Evolutionary conservation across 2,329 filamentous ascomycete species (phyloP).

Genomic region (Fonsecaea pedrosoi): DNA sequence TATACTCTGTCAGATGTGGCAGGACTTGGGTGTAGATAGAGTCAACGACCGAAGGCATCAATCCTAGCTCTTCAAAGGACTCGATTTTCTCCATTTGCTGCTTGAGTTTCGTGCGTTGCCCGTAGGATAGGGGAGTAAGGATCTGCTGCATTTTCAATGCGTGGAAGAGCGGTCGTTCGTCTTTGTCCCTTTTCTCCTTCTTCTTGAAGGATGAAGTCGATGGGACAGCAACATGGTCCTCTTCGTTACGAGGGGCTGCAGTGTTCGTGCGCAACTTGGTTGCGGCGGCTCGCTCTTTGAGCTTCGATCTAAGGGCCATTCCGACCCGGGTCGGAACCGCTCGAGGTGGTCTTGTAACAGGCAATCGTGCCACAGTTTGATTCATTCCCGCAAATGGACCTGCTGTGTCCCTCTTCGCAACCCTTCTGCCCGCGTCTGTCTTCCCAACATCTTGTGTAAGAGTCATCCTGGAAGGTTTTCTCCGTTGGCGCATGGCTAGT

Average conservation of each 20-base stretch:
- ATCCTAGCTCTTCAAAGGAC: slow-evolving; percentile 78
- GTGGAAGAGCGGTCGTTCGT: slow-evolving; percentile 67
- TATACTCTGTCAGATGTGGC: slow-evolving; percentile 73
- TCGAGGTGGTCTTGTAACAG: slow-evolving; percentile 22
- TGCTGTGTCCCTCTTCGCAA: slow-evolving; percentile 50
- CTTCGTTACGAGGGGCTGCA: background rate
- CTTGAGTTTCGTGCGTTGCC: slow-evolving; percentile 68
- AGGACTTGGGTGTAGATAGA: slow-evolving; percentile 77
- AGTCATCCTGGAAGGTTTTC: slow-evolving; percentile 58
- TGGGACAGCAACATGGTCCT: background rate
- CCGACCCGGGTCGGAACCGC: slow-evolving; percentile 19
- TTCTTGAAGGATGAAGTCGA: slow-evolving; percentile 32
- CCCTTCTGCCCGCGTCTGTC: slow-evolving; percentile 27
- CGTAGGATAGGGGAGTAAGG: slow-evolving; percentile 77
- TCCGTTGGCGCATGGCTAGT: slow-evolving; percentile 48
- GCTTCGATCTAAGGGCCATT: slow-evolving; percentile 27
- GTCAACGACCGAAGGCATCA: slow-evolving; percentile 74
- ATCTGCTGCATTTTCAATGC: slow-evolving; percentile 93
- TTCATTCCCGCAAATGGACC: slow-evolving; percentile 69
- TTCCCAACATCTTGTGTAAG: slow-evolving; percentile 53
- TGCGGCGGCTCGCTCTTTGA: slow-evolving; percentile 12
- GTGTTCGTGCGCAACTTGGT: background rate
- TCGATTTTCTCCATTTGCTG: slow-evolving; percentile 69
- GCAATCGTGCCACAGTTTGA: slow-evolving; percentile 32
- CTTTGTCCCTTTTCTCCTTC: slow-evolving; percentile 44